Evolutionary conservation across 768 basidiomycete genomes (phyloP).

Genomic region (Gymnopilus dilepis): DNA sequence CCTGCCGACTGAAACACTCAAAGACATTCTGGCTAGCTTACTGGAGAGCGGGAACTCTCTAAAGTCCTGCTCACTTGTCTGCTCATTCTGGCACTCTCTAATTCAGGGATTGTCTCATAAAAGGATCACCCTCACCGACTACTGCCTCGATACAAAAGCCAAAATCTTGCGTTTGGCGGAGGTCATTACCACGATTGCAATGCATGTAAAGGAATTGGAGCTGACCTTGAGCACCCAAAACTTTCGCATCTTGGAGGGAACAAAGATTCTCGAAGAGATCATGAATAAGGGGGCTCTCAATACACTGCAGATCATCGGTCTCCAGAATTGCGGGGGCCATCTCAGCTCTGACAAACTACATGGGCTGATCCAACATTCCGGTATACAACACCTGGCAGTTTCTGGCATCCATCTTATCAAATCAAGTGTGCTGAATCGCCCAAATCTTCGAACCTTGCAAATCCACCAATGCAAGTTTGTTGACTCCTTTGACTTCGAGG

Average conservation of each 20-base stretch:
- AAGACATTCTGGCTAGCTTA: background rate
- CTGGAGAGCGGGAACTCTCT: background rate
- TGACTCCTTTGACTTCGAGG: background rate
- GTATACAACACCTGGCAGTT: background rate
- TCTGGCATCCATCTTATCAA: background rate
- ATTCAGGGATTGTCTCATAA: background rate
- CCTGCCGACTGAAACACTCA: background rate
- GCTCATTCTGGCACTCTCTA: background rate
- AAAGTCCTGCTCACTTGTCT: background rate
- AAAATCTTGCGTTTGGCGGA: background rate
- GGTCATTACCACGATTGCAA: background rate
- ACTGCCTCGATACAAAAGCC: background rate
- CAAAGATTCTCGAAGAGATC: background rate
- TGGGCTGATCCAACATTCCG: background rate
- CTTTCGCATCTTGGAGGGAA: background rate
- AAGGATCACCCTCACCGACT: background rate
- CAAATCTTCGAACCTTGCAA: background rate
- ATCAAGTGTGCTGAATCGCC: background rate
- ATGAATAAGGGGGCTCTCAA: background rate
- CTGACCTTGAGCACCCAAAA: background rate
- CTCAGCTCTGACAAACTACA: no score
- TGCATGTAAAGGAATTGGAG: background rate
- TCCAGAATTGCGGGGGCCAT: background rate
- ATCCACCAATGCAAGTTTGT: background rate
- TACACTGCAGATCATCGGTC: background rate